Conservation (phyloP, 2,329 filamentous ascomycete genomes). For the Sporothrix euskadiensis region DNA sequence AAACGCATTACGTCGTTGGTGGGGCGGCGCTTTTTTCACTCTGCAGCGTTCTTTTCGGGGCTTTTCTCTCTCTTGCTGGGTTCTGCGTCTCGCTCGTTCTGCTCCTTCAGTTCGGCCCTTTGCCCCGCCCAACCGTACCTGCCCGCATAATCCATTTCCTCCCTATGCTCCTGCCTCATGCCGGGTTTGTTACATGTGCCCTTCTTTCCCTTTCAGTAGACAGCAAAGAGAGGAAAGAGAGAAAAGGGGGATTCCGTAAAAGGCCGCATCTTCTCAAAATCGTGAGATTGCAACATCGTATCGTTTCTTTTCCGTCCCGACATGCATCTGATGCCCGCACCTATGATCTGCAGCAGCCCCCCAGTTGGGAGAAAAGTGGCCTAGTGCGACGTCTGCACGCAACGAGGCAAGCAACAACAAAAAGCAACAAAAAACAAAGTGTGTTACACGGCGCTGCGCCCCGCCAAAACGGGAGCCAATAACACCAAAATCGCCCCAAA, state of each 20-base stretch:
- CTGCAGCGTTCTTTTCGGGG: conserved; percentile 16
- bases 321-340: conserved; percentile 18
- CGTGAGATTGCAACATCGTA: conserved; percentile 6
- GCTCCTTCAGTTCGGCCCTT: conserved; percentile 24
- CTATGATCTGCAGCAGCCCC: conserved; percentile 21
- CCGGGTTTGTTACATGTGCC: background rate
- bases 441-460: conserved; percentile 26
- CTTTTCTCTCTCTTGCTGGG: background rate
- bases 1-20: conserved; percentile 29
- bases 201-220: background rate
- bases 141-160: background rate
- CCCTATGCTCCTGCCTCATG: conserved; percentile 14
- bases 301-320: conserved; percentile 10
- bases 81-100: background rate
- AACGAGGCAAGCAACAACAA: conserved; percentile 5
- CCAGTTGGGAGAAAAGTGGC: conserved; percentile 5
- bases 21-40: conserved; percentile 15
- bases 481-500: conserved; percentile 10
- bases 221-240: background rate
- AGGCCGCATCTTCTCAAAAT: background rate
- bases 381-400: conserved; percentile 19
- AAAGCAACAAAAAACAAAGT: background rate
- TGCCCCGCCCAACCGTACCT: conserved; percentile 25
- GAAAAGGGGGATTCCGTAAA: background rate
- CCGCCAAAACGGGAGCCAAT: conserved; percentile 24